phyloP scores from a whole-genome alignment of 78 protist genomes.

The Anaeramoeba flamelloides region DNA sequence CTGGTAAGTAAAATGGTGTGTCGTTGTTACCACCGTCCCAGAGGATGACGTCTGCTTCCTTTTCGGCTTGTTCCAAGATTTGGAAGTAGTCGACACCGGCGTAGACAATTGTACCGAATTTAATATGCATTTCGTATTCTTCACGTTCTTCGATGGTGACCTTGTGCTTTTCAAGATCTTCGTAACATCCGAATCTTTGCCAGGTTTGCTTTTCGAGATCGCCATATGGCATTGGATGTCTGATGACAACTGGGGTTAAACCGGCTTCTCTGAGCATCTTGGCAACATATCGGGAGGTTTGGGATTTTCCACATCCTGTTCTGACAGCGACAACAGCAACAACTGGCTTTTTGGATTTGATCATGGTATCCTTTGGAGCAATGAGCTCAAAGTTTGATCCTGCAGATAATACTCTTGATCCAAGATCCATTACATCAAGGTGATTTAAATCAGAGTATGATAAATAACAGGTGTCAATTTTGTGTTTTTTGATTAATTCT shows the following conservation, averaged over 20 bases:
- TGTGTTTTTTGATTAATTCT: slow-evolving; percentile 3
- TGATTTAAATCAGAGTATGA: slow-evolving; percentile 24
- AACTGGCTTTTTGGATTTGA: slow-evolving; percentile 13
- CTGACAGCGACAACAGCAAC: slow-evolving; percentile 19
- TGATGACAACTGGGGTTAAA: slow-evolving; percentile 11
- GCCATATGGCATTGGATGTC: slow-evolving; percentile 31
- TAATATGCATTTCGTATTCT: slow-evolving; percentile 20
- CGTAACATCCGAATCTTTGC: slow-evolving; percentile 4
- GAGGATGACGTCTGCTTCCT: slow-evolving; percentile 26
- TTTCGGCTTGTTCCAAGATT: slow-evolving; percentile 14
- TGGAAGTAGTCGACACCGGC: slow-evolving; percentile 22
- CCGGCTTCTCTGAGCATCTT: no score
- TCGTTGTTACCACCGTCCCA: slow-evolving; percentile 39
- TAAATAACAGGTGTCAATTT: slow-evolving; percentile 11
- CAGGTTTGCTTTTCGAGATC: slow-evolving; percentile 10
- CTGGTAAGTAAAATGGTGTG: slow-evolving; percentile 18
- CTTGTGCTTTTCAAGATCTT: slow-evolving; percentile 16
- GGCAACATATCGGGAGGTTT: slow-evolving; percentile 16
- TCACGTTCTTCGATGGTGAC: slow-evolving; percentile 27
- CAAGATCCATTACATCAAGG: background rate
- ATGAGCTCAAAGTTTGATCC: slow-evolving; percentile 18
- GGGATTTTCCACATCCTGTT: slow-evolving; percentile 29
- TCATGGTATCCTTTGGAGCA: slow-evolving; percentile 9
- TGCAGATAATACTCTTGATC: background rate
- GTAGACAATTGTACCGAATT: slow-evolving; percentile 13